Conservation (phyloP, 345 rosid genomes). For the Linum lewisii region DNA sequence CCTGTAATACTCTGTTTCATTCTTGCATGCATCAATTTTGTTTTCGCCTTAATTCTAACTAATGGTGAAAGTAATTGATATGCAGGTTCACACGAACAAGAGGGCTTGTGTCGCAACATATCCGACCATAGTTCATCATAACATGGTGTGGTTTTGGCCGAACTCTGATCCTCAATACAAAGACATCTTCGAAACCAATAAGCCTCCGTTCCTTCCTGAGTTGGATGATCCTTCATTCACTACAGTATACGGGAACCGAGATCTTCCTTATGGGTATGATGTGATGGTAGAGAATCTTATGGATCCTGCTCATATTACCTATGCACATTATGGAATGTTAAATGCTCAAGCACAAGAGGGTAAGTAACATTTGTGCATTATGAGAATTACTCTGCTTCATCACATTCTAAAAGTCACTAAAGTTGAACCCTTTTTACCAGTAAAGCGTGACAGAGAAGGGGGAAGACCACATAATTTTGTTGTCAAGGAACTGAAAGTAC, state of each 20-base stretch:
- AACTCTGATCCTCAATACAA: constrained; percentile 1
- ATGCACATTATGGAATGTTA: neutral
- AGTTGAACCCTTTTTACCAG: neutral
- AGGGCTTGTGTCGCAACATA: neutral
- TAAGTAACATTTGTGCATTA: too few relatives aligned
- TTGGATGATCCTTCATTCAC: constrained; percentile 4
- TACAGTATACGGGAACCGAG: neutral
- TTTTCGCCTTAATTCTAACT: too few relatives aligned
- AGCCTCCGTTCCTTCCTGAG: neutral
- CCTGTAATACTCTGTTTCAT: neutral
- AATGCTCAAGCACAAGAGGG: neutral
- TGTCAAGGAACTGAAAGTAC: neutral
- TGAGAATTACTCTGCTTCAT: too few relatives aligned
- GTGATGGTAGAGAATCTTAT: neutral
- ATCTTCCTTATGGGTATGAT: neutral
- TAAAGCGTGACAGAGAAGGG: neutral
- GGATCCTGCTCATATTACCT: neutral
- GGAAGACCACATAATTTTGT: neutral
- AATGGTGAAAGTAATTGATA: too few relatives aligned
- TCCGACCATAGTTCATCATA: neutral
- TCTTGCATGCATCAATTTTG: too few relatives aligned
- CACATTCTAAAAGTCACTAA: too few relatives aligned
- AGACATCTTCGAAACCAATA: neutral
- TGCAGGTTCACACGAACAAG: neutral
- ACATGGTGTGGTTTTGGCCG: neutral